Evolutionary conservation across 768 basidiomycete genomes (phyloP), one percentile per base, ranked within the genome.

Genomic region (Pleurotus tuoliensis): DNA sequence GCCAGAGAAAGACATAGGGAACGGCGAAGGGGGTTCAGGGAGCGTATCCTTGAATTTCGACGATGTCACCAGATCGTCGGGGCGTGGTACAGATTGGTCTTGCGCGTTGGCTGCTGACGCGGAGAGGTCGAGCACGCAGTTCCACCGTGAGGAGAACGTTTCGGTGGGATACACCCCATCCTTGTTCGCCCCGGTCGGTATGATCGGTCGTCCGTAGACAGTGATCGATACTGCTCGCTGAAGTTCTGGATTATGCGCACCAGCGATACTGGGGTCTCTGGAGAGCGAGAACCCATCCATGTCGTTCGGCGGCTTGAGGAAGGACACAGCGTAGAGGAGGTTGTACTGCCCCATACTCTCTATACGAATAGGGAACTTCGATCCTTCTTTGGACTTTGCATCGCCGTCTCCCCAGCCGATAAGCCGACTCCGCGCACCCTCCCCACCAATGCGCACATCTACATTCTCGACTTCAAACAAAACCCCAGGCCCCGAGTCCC

Each of bases 131-230:
- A 97, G 82, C 1, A 91, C 76, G 61, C 92, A 94, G 61, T 92
- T 96, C 94, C 94, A 97, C 27, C 87, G 76, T 0, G 94, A 94
- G 0, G 86, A 82, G 69, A 94, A 97, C 0, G 83, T 76, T 11
- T 72, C 74, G 6, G 94, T 92, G 0, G 89, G 92, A 61, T 85
- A 91, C 1, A 60, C 61, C 40, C 24, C 61, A 38, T 63, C 63
- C 44, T 30, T 43, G 16, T 58, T 22, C 52, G 34, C 3, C 50
- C 48, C 8, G 62, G 25, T 48, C 11, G 64, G 65, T 15, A 76
- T 48, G 59, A 79, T 90, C 3, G 94, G 94, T 61, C 83, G 79
- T 7, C 92, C 94, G 55, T 79, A 78, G 22, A 96, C 82, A 47
- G 82, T 82, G 66, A 97, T 95, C 0, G 87, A 80, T 4, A 94